Evolutionary conservation across 1,284 basidiomycete genomes (phyloP).

Genomic region (Neolentinus lepideus): DNA sequence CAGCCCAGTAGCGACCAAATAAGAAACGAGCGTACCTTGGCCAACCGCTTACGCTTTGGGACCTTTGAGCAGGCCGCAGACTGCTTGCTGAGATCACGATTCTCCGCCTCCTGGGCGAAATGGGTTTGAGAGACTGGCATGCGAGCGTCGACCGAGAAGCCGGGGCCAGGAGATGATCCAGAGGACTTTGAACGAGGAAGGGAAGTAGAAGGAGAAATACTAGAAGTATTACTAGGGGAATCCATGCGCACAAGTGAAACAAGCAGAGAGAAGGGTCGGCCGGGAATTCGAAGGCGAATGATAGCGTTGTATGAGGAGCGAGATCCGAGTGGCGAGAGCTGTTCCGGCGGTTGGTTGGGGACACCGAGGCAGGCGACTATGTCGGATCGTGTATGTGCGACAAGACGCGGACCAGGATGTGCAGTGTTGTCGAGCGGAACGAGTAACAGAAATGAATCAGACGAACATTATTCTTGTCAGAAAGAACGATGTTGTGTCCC

Average conservation of each 20-base stretch:
- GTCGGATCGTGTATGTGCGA: neutral
- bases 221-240: neutral
- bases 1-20: conserved; percentile 3
- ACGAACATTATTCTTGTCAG: neutral
- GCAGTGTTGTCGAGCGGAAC: neutral
- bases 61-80: conserved; percentile 17
- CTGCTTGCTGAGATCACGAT: neutral
- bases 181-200: neutral
- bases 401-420: neutral
- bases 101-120: neutral
- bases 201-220: neutral
- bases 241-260: neutral
- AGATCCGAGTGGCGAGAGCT: neutral
- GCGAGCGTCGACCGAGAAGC: neutral
- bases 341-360: neutral
- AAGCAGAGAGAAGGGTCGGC: neutral
- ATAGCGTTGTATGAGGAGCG: neutral
- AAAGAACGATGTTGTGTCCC: neutral
- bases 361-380: neutral
- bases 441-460: neutral
- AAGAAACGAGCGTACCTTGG: conserved; percentile 41
- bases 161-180: neutral
- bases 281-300: neutral
- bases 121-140: neutral
- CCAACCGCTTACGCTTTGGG: conserved; percentile 29